Conservation (phyloP, 192 early-diverging fungal species). For the Hyaloraphidium curvatum region DNA sequence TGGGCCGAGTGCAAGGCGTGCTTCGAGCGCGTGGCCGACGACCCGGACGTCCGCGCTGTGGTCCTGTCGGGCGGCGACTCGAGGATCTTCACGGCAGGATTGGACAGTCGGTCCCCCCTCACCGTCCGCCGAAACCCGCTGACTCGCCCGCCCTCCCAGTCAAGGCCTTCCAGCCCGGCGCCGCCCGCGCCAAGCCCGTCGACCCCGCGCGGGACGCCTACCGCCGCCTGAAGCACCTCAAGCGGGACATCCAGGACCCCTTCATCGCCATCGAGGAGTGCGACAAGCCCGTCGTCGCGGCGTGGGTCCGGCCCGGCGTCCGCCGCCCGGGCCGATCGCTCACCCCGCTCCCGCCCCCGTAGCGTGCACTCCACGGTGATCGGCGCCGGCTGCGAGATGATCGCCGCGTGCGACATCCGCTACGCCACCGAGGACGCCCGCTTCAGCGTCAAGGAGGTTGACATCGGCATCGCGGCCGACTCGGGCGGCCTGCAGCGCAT, state of each 20-base stretch:
- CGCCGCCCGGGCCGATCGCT: too few species aligned
- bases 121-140: conserved; percentile 8
- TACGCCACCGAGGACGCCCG: conserved; percentile 51
- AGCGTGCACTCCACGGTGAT: conserved; percentile 71
- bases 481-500: conserved; percentile 84
- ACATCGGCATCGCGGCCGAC: conserved; percentile 86
- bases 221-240: too few species aligned
- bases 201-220: not conserved
- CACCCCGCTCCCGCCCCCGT: too few species aligned
- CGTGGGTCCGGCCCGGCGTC: too few species aligned
- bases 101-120: conserved; percentile 31
- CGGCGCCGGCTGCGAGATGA: conserved; percentile 39
- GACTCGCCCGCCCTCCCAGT: conserved; percentile 18
- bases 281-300: conserved; percentile 65
- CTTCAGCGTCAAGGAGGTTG: conserved; percentile 74
- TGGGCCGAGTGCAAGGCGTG: too few species aligned
- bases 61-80: conserved; percentile 50
- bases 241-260: conserved; percentile 42
- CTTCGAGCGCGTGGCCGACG: conserved; percentile 8
- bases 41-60: conserved; percentile 49
- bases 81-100: conserved; percentile 70
- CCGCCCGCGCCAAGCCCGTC: not conserved
- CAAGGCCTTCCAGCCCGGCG: conserved; percentile 3
- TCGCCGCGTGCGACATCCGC: conserved; percentile 85
- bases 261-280: conserved; percentile 66